These are phyloP conservation scores for Lactifluus volemus DNA, from an alignment of 768 basidiomycete genomes.

Conservation along the genomic window DNA sequence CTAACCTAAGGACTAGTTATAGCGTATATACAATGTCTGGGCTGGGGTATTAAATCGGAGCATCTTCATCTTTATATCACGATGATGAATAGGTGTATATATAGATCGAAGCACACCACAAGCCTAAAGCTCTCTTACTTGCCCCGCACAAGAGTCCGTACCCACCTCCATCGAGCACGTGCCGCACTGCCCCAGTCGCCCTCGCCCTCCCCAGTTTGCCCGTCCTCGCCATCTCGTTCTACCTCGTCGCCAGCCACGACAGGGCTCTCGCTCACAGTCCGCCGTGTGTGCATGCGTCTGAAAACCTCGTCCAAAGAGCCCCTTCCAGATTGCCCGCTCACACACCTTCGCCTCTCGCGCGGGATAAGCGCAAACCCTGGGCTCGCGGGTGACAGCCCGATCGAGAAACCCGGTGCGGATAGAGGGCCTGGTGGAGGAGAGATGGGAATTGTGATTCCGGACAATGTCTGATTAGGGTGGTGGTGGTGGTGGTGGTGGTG, in stretches of 20 bases:
- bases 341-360: conserved; percentile 38
- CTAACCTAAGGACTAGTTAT: neutral
- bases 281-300: conserved; percentile 5
- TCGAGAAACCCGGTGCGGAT: conserved; percentile 48
- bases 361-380: conserved; percentile 72
- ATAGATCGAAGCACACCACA: neutral
- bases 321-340: conserved; percentile 26
- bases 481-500: neutral
- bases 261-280: conserved; percentile 8
- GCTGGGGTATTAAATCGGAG: conserved; percentile 3
- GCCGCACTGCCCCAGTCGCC: neutral
- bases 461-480: conserved; percentile 2
- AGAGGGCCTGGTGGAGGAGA: conserved; percentile 14
- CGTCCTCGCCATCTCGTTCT: neutral
- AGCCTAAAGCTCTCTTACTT: neutral
- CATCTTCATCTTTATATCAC: conserved; percentile 7
- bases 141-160: neutral
- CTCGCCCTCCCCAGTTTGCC: neutral
- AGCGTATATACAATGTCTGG: neutral
- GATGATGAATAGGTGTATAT: neutral
- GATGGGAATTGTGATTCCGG: conserved; percentile 8
- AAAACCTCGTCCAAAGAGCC: conserved; percentile 9
- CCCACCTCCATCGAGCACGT: conserved; percentile 3
- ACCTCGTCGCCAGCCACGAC: neutral
- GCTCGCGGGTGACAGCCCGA: conserved; percentile 65